A percentile compares a stretch with the other conserved stretches of the same genome.
Evolutionary conservation across 2,329 filamentous ascomycete genomes (phyloP).

Genomic region (Colletotrichum limetticola): DNA sequence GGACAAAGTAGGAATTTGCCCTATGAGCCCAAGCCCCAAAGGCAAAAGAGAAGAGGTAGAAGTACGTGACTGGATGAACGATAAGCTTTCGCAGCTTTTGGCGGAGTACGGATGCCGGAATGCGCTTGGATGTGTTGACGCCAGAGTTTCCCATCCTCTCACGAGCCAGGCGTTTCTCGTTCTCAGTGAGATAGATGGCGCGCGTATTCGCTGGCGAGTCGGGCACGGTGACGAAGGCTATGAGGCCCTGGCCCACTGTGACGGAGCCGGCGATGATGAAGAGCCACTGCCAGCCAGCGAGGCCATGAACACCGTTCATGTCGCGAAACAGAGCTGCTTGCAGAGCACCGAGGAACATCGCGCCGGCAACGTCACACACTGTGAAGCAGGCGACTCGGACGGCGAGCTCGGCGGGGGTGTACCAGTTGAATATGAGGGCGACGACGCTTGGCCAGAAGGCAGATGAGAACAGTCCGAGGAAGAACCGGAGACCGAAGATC

Average conservation of each 20-base stretch:
- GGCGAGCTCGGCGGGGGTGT: constrained; percentile 54
- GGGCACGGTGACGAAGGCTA: constrained; percentile 51
- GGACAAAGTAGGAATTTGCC: constrained; percentile 47
- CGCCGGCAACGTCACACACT: constrained; percentile 54
- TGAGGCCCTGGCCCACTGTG: constrained; percentile 53
- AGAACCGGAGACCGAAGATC: constrained; percentile 49
- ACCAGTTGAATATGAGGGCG: constrained; percentile 59
- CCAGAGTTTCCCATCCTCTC: constrained; percentile 43
- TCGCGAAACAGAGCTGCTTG: constrained; percentile 54
- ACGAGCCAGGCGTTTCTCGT: constrained; percentile 41
- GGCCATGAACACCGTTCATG: constrained; percentile 52
- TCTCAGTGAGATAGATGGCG: constrained; percentile 42
- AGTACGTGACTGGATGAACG: constrained; percentile 44
- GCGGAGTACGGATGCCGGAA: constrained; percentile 39
- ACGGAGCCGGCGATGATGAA: constrained; percentile 57
- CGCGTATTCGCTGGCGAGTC: constrained; percentile 44
- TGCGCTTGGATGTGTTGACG: constrained; percentile 43
- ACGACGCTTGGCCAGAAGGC: constrained; percentile 46
- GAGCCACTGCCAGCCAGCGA: constrained; percentile 58
- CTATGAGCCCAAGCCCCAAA: constrained; percentile 44
- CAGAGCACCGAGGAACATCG: constrained; percentile 56
- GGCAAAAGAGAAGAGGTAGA: constrained; percentile 44
- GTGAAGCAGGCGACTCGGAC: constrained; percentile 55
- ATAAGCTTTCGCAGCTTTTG: constrained; percentile 42
- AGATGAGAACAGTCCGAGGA: constrained; percentile 47